Evolutionary conservation across 129 eudicot genomes (phyloP), one percentile per base, ranked within the genome.

Genomic region (Cynara cardunculus): DNA sequence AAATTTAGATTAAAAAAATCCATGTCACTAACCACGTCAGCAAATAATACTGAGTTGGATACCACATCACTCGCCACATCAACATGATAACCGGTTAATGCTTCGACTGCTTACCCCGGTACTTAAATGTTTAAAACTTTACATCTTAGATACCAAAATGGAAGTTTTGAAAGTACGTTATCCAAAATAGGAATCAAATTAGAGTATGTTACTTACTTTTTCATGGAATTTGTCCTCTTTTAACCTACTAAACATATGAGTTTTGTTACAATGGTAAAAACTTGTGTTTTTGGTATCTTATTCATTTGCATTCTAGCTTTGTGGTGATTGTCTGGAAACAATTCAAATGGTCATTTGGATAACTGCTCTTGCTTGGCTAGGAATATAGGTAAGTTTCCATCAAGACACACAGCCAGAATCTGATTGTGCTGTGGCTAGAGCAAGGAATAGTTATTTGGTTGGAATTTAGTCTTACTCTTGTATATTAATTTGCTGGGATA

Each of bases 241-340:
- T n/a, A 27, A 69, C 68, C 72, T n/a, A 19, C 31, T 64, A n/a
- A 26, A 34, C 53, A 59, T 69, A 19, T 70, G 28, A 6, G 30
- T 44, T 41, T 27, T 69, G 31, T 30, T 46, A 44, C 74, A 8
- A 69, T 69, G 82, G 71, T 71, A 69, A 56, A 68, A 56, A 62
- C 61, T 70, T 79, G 39, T 71, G 59, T 31, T 30, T 31, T 79
- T 71, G n/a, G 37, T 14, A 70, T 69, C 25, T 34, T 53, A 25
- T 35, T 21, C 78, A 25, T 72, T 59, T 56, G 61, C 53, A 44
- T 69, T 69, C 24, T 28, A 78, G 75, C 68, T 69, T 69, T 39
- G 1, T 53, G 30, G 4, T 76, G 27, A 61, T 61, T 27, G 19
- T 68, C 61, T 59, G 24, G 27, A 56, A 25, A 56, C 25, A 25